Conservation (phyloP, 2,329 filamentous ascomycete genomes). For the Cyphellophora europaea region DNA sequence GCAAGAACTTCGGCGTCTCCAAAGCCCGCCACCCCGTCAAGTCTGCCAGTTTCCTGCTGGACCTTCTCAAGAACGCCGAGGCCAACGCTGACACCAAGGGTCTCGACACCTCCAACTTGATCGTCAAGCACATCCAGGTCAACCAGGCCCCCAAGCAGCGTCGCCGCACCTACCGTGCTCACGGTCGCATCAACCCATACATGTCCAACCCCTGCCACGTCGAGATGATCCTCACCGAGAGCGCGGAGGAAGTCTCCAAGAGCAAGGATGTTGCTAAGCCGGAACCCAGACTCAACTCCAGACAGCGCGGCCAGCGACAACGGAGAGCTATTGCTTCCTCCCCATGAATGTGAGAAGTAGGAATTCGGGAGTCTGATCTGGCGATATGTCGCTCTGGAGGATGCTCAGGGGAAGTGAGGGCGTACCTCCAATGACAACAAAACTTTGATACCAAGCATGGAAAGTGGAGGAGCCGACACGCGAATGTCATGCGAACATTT, state of each 20-base stretch:
- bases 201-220: conserved; percentile 99
- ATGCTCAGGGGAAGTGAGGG: no score
- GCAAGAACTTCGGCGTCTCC: conserved; percentile 97
- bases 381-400: no score
- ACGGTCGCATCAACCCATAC: conserved; percentile 99
- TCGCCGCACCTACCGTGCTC: conserved; percentile 97
- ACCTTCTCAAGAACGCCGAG: conserved; percentile 95
- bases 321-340: conserved; percentile 51
- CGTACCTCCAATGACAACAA: no score
- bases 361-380: no score
- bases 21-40: conserved; percentile 98
- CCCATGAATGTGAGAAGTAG: no score
- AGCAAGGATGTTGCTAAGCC: conserved; percentile 51
- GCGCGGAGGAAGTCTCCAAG: conserved; percentile 92
- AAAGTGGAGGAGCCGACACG: no score
- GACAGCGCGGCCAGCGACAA: conserved; percentile 72
- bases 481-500: no score
- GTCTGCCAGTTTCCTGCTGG: conserved; percentile 96
- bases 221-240: conserved; percentile 98
- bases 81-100: conserved; percentile 96
- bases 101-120: conserved; percentile 90
- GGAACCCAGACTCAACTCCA: conserved; percentile 66
- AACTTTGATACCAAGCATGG: no score
- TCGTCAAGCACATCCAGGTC: conserved; percentile 99
- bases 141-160: conserved; percentile 99